These are phyloP conservation scores for Neurospora pannonica DNA, from an alignment of 495 filamentous ascomycete genomes.

Conservation along the genomic window DNA sequence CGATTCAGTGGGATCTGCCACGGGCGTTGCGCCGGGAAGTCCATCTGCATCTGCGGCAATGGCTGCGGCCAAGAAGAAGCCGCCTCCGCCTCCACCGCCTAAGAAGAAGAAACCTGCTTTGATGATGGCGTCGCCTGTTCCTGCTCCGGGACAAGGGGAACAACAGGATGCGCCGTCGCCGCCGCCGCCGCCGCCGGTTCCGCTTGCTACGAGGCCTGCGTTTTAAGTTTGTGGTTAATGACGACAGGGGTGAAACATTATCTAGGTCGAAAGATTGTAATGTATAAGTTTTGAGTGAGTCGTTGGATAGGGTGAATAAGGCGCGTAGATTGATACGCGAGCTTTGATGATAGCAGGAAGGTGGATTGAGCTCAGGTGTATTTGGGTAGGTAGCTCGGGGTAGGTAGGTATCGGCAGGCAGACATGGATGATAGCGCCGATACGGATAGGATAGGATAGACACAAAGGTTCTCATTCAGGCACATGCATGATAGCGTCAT, in stretches of 20 bases:
- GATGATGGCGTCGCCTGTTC: background rate
- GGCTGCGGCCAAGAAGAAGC: slow-evolving; percentile 45
- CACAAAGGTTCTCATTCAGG: background rate
- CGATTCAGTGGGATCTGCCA: background rate
- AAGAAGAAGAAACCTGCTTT: slow-evolving; percentile 22
- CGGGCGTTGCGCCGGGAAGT: background rate
- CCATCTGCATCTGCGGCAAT: slow-evolving; percentile 16
- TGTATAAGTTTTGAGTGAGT: background rate
- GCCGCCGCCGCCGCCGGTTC: slow-evolving; percentile 44
- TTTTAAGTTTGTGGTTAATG: slow-evolving; percentile 13
- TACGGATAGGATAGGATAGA: background rate
- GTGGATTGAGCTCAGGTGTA: too few relatives aligned
- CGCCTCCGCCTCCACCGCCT: slow-evolving; percentile 62
- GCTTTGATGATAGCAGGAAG: background rate
- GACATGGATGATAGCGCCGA: background rate
- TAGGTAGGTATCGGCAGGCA: background rate
- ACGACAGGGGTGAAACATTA: background rate
- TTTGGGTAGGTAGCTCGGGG: too few relatives aligned
- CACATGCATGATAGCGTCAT: background rate
- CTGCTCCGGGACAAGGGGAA: background rate
- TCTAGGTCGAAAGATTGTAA: background rate
- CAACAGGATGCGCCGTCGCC: slow-evolving; percentile 17
- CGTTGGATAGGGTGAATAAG: background rate
- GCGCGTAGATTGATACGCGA: background rate
- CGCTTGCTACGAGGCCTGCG: slow-evolving; percentile 30